Evolutionary conservation across 1,284 basidiomycete genomes (phyloP), one percentile per base, ranked within the genome.

Genomic region (Pholiota adiposa): DNA sequence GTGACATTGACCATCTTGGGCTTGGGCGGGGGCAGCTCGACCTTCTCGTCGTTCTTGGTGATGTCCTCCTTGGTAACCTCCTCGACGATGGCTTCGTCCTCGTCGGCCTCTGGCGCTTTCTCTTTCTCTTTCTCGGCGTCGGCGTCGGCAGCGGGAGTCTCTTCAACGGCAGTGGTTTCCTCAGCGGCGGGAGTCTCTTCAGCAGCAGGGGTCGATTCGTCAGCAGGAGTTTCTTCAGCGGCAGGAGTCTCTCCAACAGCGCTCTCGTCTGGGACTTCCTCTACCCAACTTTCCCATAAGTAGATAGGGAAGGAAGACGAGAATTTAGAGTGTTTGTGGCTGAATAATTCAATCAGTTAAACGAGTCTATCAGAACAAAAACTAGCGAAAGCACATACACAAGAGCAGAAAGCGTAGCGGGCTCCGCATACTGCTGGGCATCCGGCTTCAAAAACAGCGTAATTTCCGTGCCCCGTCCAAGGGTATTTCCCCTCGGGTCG

Each of bases 281-380:
- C 78, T 12, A 81, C 84, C 62, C 81, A 79, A 64, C 84, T 81
- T 12, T 84, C 85, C 73, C 84, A 89, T 21, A 97, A 78, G 73
- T 95, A 97, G 64, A 98, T 91, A 0, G 96, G 96, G 81, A 95
- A 96, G 0, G 91, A 82, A 0, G 94, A 91, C 3, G 95, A 92
- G 75, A 94, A 98, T 1, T 86, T 86, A 4, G 96, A 97, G 74
- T 98, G 94, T 70, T 95, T 96, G 72, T 89, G 82, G 40, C 93
- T 94, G 64, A 27, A 21, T 16, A 52, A 14, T 9, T 36, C 16
- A 34, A 27, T 21, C 41, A 57, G 41, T 34, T n/a, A 12, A 46
- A 34, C 19, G 4, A 9, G 7, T 9, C 36, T 14, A 7, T 38
- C 27, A n/a, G 16, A 49, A n/a, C n/a, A n/a, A 34, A 19, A 48